A percentile compares a stretch with the other conserved stretches of the same genome.
phyloP scores from a whole-genome alignment of 805 yeast genomes.

The Starmera dryadoides region DNA sequence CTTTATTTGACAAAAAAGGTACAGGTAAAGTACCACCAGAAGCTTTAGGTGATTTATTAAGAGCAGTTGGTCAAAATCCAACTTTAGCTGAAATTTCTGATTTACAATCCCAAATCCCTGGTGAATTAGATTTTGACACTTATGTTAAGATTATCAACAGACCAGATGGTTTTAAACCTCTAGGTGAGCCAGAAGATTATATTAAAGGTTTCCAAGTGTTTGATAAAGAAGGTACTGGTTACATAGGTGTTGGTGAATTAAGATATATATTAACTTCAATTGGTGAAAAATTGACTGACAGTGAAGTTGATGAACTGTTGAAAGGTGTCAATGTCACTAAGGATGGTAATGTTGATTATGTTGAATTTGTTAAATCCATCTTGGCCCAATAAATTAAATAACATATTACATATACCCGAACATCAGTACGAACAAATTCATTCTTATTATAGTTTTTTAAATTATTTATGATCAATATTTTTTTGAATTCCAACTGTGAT shows the following conservation, averaged over 20 bases:
- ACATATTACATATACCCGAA: background rate
- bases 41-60: constrained; percentile 82
- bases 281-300: constrained; percentile 87
- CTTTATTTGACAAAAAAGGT: constrained; percentile 93
- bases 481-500: too few species aligned
- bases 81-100: constrained; percentile 80
- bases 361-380: constrained; percentile 88
- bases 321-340: constrained; percentile 92
- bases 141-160: constrained; percentile 73
- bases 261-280: constrained; percentile 91
- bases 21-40: constrained; percentile 83
- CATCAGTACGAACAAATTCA: too few species aligned
- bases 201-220: constrained; percentile 95
- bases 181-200: constrained; percentile 85
- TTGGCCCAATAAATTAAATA: constrained; percentile 60
- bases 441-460: too few species aligned
- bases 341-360: constrained; percentile 93
- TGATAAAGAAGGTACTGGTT: constrained; percentile 93
- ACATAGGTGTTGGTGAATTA: constrained; percentile 94
- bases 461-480: too few species aligned
- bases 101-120: constrained; percentile 33
- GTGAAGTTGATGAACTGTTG: constrained; percentile 91
- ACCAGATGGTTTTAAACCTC: constrained; percentile 81
- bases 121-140: constrained; percentile 61
- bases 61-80: constrained; percentile 99